Evolutionary conservation across 306 rosid species (phyloP), one percentile per base, ranked within the genome.

Genomic region (Prunus salicina): DNA sequence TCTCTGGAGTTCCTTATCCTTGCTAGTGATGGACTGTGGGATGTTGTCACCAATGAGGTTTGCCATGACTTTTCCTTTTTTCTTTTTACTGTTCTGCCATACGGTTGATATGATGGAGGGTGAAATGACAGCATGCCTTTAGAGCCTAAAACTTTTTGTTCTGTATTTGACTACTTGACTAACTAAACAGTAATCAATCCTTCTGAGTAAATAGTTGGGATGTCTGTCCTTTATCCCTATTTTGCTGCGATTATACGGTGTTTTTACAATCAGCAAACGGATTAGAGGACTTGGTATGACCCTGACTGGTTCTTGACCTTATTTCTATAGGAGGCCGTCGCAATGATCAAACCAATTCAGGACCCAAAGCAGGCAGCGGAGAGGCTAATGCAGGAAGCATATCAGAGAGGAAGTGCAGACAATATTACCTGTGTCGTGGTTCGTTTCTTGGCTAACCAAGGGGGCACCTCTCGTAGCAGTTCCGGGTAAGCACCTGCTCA

Each of bases 21-120:
- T 74, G 98, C 98, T 22, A 93, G 98, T 76, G 98, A 93, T 67
- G 98, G 98, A 66, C 80, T 93, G 77, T 93, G 98, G 98, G 98
- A 93, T 82, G 98, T 93, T 62, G 98, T 93, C 87, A 47, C 98
- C 69, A 93, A 93, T 66, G 97, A 93, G 98, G 98, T 93, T 75
- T 74, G 82, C 71, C 75, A 56, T 30, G 55, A 65, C 50, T 71
- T 66, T 8, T 50, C 27, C 64, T 41, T 67, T 66, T 8, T 46
- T 41, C 61, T 68, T 9, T 24, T 25, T 74, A 10, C 67, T 50
- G n/a, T n/a, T 2, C 46, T 12, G 24, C 41, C 0, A 34, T 32
- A 18, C 14, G 8, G 49, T 30, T 58, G 64, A 30, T 8, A 63
- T 18, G 20, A 25, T 22, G 12, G 64, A 34, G n/a, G 50, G 32